phyloP scores from a whole-genome alignment of 2,329 filamentous ascomycete species.

The Plectosphaerella sp. region DNA sequence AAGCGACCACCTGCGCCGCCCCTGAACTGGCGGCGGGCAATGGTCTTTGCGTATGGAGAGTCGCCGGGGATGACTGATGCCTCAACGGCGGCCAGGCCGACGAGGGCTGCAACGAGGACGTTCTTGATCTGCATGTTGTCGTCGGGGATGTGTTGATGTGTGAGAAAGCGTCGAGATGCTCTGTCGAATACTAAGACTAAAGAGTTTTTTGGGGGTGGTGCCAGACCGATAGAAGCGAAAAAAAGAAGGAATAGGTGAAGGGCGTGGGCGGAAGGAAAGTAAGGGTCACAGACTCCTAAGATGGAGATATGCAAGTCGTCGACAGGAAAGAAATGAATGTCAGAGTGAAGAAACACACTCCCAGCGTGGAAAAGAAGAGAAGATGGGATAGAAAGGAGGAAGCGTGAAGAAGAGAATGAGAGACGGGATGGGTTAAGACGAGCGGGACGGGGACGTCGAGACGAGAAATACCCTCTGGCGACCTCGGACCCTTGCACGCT shows the following conservation, averaged over 20 bases:
- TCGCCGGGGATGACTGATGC: slow-evolving; percentile 35
- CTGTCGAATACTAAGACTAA: slow-evolving; percentile 10
- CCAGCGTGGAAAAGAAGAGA: slow-evolving; percentile 39
- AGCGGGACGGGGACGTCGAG: slow-evolving; percentile 4
- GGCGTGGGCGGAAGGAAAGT: slow-evolving; percentile 18
- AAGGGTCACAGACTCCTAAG: slow-evolving; percentile 34
- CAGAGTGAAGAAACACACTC: slow-evolving; percentile 39
- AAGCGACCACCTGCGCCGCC: slow-evolving; percentile 2
- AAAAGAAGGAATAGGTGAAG: slow-evolving; percentile 22
- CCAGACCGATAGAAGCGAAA: slow-evolving; percentile 39
- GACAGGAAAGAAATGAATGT: slow-evolving; percentile 41
- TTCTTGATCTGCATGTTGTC: slow-evolving; percentile 49
- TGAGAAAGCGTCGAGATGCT: slow-evolving; percentile 11
- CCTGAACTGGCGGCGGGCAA: slow-evolving; percentile 37
- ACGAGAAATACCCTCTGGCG: not conserved
- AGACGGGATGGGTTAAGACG: slow-evolving; percentile 20
- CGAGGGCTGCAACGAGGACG: slow-evolving; percentile 38
- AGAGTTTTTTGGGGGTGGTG: slow-evolving; percentile 29
- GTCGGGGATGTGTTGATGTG: not conserved
- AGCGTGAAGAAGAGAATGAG: slow-evolving; percentile 14
- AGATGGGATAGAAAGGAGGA: slow-evolving; percentile 15
- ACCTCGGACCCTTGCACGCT: not conserved
- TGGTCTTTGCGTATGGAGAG: slow-evolving; percentile 28
- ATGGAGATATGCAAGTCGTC: slow-evolving; percentile 21
- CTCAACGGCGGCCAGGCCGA: slow-evolving; percentile 43